phyloP scores from a whole-genome alignment of 345 rosid species.

The Psidium guajava region DNA sequence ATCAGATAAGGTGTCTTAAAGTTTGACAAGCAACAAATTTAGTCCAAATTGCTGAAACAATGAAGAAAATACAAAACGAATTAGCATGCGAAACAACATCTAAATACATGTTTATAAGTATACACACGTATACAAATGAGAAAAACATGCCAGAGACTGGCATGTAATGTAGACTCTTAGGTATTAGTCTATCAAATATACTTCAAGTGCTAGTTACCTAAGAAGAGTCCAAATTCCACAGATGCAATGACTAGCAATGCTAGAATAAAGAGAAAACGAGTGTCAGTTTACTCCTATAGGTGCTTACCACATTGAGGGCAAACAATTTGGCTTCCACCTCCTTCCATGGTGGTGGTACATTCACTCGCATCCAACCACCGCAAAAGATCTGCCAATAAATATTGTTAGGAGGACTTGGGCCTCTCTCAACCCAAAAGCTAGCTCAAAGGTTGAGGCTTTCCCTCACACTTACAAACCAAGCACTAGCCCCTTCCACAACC shows the following conservation, averaged over 20 bases:
- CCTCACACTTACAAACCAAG: too few species aligned
- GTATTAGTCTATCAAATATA: background rate
- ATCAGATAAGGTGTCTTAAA: background rate
- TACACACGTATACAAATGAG: background rate
- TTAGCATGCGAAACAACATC: background rate
- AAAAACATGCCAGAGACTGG: background rate
- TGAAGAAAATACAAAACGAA: background rate
- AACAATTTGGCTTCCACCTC: constrained; percentile 81
- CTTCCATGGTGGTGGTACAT: constrained; percentile 55
- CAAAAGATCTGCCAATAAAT: constrained; percentile 44
- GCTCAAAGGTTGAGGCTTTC: too few species aligned
- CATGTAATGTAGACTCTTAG: background rate
- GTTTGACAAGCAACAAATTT: background rate
- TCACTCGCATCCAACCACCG: constrained; percentile 50
- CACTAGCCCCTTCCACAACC: too few species aligned
- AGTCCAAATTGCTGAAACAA: background rate
- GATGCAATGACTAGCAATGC: background rate
- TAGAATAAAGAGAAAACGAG: background rate
- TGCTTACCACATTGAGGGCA: constrained; percentile 70
- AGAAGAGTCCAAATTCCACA: background rate
- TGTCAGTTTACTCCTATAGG: background rate
- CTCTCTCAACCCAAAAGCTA: too few species aligned
- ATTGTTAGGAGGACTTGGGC: too few species aligned
- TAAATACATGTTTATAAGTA: background rate
- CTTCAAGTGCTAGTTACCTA: background rate